Base-by-base conservation (phyloP, 495 filamentous ascomycete genomes). In the Aspergillus olivimuriae region DNA sequence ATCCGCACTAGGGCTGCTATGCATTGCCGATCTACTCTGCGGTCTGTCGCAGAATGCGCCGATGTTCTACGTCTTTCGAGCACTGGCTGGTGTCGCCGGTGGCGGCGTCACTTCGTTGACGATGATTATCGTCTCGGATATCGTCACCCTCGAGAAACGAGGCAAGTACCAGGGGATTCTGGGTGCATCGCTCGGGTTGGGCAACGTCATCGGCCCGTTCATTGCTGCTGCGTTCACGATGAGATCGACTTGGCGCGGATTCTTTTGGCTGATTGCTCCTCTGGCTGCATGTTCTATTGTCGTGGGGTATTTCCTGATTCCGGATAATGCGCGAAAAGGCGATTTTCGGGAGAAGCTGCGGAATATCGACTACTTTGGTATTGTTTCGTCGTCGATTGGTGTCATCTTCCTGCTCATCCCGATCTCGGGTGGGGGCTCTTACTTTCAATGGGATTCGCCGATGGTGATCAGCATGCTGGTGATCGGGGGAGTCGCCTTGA, bases 401-500 rank as follows among this genome's bases (percentile, higher is more conserved):
- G 69, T 82, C 22, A 69, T 82, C 17, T 72, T 81, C 39, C 36
- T 80, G 15, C 61, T 83, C 34, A 80, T 83, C 46, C 79, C 80
- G 12, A 73, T 83, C 21, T 82, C 78, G 10, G 80, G 78, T 4
- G 79, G 76, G 18, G 80, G 81, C 0, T 73, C 72, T 4, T 77
- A 75, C 42, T 83, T 81, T 45, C 53, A 66, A 4, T 84, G 79
- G 80, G 51, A 73, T 38, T 81, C 77, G 2, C 61, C 77, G 0
- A 68, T 82, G 63, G 72, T 82, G 3, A 81, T 85, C 23, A 70
- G 70, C 34, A 81, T 83, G 75, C 66, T 85, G 22, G 55, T 60
- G 1, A 66, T 83, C 20, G 76, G 78, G 22, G 57, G 55, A 3
- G 59, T 69, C 17, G 60, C 65, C 0, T 50, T 74, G 20, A 33